These are phyloP conservation scores for Nelumbo lutea DNA, from an alignment of 164 flowering plant genomes.

Conservation along the genomic window DNA sequence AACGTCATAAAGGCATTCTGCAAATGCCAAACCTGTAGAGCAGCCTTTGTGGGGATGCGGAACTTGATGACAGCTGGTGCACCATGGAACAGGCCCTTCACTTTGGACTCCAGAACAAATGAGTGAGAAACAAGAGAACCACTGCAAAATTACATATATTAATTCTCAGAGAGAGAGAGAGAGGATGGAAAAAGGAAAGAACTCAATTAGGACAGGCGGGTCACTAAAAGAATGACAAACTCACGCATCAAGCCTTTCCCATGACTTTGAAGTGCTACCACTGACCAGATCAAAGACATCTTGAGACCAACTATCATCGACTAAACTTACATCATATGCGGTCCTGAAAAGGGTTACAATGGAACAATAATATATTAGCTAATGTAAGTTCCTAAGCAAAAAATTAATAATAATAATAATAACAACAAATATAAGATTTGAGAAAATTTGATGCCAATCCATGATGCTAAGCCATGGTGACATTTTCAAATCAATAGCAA, in stretches of 20 bases:
- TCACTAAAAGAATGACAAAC: conserved; percentile 21
- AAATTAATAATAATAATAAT: no score
- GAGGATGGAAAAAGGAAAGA: not conserved
- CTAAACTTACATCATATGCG: conserved; percentile 78
- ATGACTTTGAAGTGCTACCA: conserved; percentile 72
- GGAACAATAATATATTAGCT: not conserved
- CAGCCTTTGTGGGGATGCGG: conserved; percentile 80
- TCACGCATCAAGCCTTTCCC: conserved; percentile 96
- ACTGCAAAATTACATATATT: conserved; percentile 28
- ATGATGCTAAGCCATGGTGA: not conserved
- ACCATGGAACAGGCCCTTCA: conserved; percentile 56
- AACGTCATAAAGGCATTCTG: not conserved
- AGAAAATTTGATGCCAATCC: no score
- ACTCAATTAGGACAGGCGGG: not conserved
- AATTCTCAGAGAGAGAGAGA: not conserved
- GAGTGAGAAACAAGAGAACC: conserved; percentile 72
- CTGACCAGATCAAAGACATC: conserved; percentile 57
- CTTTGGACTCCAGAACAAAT: conserved; percentile 70
- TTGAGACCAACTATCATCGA: conserved; percentile 72
- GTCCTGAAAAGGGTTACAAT: conserved; percentile 47
- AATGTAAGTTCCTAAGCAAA: no score
- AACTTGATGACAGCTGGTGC: conserved; percentile 75
- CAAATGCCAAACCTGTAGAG: conserved; percentile 53
- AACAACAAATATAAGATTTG: no score
- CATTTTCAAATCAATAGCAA: no score